Evolutionary conservation across 1,139 yeast genomes (phyloP), one percentile per base, ranked within the genome.

Genomic region (Eremothecium gossypii): DNA sequence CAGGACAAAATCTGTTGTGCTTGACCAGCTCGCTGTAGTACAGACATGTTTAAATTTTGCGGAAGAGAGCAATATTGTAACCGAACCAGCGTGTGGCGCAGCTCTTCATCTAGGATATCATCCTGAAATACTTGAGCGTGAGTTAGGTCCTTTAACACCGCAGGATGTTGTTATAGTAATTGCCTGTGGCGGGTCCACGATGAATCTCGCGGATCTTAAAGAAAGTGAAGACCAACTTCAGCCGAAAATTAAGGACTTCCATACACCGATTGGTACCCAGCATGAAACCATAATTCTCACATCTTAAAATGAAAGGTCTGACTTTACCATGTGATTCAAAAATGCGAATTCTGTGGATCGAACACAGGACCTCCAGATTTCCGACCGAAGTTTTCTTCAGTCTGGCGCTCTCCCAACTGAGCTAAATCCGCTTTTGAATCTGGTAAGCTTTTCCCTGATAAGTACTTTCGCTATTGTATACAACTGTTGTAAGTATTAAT

Each of bases 341-440:
- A 11, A 11, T 79, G 86, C 85, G 83, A 75, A 68, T 75, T 79
- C 81, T 79, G 86, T 78, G 87, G 85, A 79, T 80, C 81, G 86
- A 80, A 79, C 86, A 77, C 86, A 78, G 80, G 85, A 79, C 86
- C 86, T 81, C 29, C 37, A 34, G 37, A 34, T 32, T 11, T 12
- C 35, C 12, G 20, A 32, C 17, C 35, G 17, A 32, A 32, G 74
- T 83, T 79, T 86, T 79, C 53, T 49, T 49, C 53, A 49, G 53
- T 49, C 53, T 47, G 49, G 49, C 53, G 53, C 53, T 49, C 53
- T 49, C 53, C 53, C 53, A 45, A 48, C 53, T 49, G 53, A 49
- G 53, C 53, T 49, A 49, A 49, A 49, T 41, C 53, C 51, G 53
- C 53, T 3, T 17, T 17, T 17, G 5, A 17, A n/a, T n/a, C n/a